A percentile compares a stretch with the other conserved stretches of the same genome.
These are phyloP conservation scores for Venturia carpophila DNA, from an alignment of 2,329 filamentous ascomycete genomes.

Conservation along the genomic window DNA sequence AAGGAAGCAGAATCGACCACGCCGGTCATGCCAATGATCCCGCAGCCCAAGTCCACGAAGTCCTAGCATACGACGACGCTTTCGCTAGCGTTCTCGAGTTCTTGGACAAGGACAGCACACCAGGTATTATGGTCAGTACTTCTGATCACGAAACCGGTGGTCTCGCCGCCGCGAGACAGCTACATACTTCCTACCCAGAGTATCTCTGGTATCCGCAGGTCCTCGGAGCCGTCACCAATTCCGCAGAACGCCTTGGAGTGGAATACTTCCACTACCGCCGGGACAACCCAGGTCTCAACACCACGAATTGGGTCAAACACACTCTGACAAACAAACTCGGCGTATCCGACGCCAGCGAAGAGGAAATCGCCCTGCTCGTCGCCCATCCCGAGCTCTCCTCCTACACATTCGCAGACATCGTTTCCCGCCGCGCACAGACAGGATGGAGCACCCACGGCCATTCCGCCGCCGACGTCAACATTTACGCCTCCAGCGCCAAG, in stretches of 20 bases:
- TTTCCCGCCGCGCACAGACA: conserved; percentile 78
- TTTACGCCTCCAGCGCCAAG: conserved; percentile 71
- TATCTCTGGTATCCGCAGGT: conserved; percentile 77
- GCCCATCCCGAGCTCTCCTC: conserved; percentile 48
- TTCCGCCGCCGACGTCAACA: conserved; percentile 86
- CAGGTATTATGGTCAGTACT: conserved; percentile 78
- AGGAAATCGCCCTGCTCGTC: conserved; percentile 62
- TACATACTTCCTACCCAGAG: conserved; percentile 54
- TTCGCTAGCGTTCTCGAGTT: conserved; percentile 82
- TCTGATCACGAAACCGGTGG: conserved; percentile 97
- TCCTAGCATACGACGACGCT: conserved; percentile 86
- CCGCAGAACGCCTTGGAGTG: conserved; percentile 59
- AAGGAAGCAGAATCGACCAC: conserved; percentile 89
- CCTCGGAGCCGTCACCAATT: conserved; percentile 71
- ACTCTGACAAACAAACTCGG: conserved; percentile 67
- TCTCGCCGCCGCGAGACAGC: conserved; percentile 68
- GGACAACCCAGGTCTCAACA: conserved; percentile 25
- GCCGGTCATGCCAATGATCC: conserved; percentile 61
- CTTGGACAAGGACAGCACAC: conserved; percentile 61
- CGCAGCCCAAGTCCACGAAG: conserved; percentile 61
- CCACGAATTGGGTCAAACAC: conserved; percentile 55
- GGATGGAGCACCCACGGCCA: conserved; percentile 96
- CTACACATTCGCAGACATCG: conserved; percentile 70
- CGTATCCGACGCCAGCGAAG: conserved; percentile 61
- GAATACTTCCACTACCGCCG: conserved; percentile 55